Conservation (phyloP, 2,329 filamentous ascomycete genomes). For the Ophidiomyces ophidiicola region DNA sequence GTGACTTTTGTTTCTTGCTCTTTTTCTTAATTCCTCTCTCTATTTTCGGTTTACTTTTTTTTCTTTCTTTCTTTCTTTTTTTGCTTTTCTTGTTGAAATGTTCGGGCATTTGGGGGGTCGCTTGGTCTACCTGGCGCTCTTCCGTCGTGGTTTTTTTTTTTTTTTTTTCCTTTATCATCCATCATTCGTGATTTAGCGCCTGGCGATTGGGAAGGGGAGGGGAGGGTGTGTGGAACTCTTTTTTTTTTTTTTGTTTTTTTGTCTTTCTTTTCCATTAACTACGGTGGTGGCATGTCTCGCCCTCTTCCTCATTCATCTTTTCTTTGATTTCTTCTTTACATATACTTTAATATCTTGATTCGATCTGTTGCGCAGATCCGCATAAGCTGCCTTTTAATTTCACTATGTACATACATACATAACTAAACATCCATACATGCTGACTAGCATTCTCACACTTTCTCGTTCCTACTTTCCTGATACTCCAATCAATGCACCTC, state of each 20-base stretch:
- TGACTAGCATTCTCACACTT: too few relatives aligned
- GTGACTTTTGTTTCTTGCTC: constrained; percentile 7
- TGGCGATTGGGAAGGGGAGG: constrained; percentile 1
- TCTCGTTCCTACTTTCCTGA: too few relatives aligned
- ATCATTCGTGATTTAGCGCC: constrained; percentile 12
- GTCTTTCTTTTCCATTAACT: background rate
- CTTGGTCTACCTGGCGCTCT: constrained; percentile 2
- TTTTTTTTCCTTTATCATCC: background rate
- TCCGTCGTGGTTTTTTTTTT: constrained; percentile 16
- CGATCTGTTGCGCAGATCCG: too few relatives aligned
- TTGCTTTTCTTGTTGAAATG: background rate
- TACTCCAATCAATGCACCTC: too few relatives aligned
- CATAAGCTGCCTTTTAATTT: too few relatives aligned
- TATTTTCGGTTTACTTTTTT: constrained; percentile 5
- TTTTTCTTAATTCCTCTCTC: constrained; percentile 9
- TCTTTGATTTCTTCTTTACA: too few relatives aligned
- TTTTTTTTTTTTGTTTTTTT: background rate
- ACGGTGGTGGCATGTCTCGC: too few relatives aligned
- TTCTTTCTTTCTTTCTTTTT: constrained; percentile 3
- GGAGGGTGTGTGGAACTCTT: background rate
- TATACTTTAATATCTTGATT: too few relatives aligned
- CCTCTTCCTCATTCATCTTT: background rate
- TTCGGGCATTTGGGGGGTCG: background rate
- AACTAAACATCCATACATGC: too few relatives aligned
- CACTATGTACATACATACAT: too few relatives aligned